Base-by-base conservation (phyloP, 352 stramenopile species). In the Globisporangium radiosum region DNA sequence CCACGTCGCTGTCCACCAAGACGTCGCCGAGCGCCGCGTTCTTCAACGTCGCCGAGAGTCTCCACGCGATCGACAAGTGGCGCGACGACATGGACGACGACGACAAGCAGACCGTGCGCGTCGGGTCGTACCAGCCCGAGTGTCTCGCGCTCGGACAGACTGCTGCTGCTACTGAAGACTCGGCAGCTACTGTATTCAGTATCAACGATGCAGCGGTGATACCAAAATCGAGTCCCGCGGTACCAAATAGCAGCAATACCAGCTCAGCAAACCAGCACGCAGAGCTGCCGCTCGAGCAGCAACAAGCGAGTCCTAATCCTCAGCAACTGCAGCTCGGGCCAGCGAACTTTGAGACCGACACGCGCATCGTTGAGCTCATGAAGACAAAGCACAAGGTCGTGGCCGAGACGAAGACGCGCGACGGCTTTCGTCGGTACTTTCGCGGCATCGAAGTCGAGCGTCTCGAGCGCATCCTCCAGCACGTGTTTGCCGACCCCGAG, bases 51-150 rank as follows among this genome's bases (percentile, higher is more conserved):
- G 71, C 69, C 0, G 72, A 85, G 57, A 91, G 81, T 57, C 60
- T 91, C 40, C 71, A 87, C 45, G 81, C 79, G 15, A 88, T 91
- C 60, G 76, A 87, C 54, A 75, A 76, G 42, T 92, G 81, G 79
- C 68, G 77, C n/a, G 78, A 91, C 52, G 66, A 85, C 54, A 80
- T 85, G 72, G 73, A 81, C 11, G 66, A 79, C 9, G 75, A 86
- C 40, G 69, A 76, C 45, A 54, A 63, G 15, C 45, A 57, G 6
- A 55, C 53, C 25, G 65, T 69, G 9, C 56, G 73, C 55, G 62
- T 69, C 3, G 64, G 69, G 43, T 58, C 72, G 45, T 64, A 71
- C 43, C 72, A 76, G 44, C 69, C 66, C 15, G 62, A 44, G 17
- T 78, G 67, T 47, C 47, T 72, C 17, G 72, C 70, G 14, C 65